Evolutionary conservation across 2,329 filamentous ascomycete genomes (phyloP), one percentile per base, ranked within the genome.

Genomic region (Aureobasidium namibiae): DNA sequence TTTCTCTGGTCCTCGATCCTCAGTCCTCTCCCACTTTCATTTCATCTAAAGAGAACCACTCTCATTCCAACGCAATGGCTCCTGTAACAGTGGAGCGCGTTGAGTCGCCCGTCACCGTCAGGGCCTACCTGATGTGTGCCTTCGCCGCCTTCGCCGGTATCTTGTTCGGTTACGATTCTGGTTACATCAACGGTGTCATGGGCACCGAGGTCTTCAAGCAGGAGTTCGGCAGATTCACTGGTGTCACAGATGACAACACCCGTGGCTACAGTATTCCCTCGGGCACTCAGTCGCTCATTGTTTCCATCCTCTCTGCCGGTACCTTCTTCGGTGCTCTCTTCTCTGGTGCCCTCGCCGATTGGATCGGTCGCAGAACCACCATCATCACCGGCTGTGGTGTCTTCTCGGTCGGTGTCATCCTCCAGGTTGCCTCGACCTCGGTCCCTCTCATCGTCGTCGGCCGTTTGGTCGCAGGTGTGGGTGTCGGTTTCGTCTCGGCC

Each of bases 221-320:
- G 13, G 63, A 70, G 44, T 72, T 72, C 29, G 70, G 70, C 7
- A 48, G 44, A 8, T 41, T 46, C n/a, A 57, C 56, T 26, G 56
- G 50, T 10, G 21, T 62, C 26, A 62, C 58, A 16, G 56, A 61
- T 1, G 58, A 58, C 10, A 60, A 64, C n/a, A 52, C 62, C 4
- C 61, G 56, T 16, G 66, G 64, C 46, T 68, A 65, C 61, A 60
- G 50, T 56, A 69, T 71, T 62, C 59, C 62, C 24, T 66, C 68
- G 4, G 69, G 67, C 61, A 61, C 72, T 56, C 68, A 82, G 45
- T 87, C 86, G 0, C 76, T 84, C 41, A 84, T 88, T 61, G 86
- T 89, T 36, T 89, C 87, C 7, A 90, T 90, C 64, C 79, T 91
- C 18, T 90, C 87, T 0, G 85, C 85, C 31, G 88, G 88, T 60